Conservation (phyloP, 805 yeast species). For the Candida suzukii region DNA sequence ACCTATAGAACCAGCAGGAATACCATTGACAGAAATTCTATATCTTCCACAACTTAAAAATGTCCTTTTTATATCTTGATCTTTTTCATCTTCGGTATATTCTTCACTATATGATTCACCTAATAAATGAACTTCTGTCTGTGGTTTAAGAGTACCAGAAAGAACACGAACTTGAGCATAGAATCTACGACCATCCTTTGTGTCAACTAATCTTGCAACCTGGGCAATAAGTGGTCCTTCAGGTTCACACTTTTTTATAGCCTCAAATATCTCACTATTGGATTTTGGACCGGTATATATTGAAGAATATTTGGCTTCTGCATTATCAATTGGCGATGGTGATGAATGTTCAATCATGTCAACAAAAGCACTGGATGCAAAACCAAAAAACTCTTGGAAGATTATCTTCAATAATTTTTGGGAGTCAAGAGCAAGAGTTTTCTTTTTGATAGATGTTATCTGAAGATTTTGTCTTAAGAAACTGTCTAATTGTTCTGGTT, state of each 20-base stretch:
- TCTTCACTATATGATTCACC: slow-evolving; percentile 49
- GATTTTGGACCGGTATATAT: slow-evolving; percentile 23
- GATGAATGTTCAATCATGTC: slow-evolving; percentile 32
- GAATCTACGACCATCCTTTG: slow-evolving; percentile 43
- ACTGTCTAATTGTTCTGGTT: slow-evolving; percentile 33
- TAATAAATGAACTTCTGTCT: slow-evolving; percentile 42
- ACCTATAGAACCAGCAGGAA: slow-evolving; percentile 62
- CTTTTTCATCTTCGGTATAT: slow-evolving; percentile 42
- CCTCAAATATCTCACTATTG: slow-evolving; percentile 8
- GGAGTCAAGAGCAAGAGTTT: slow-evolving; percentile 44
- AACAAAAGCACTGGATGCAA: slow-evolving; percentile 41
- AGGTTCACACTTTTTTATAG: slow-evolving; percentile 26
- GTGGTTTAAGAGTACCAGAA: slow-evolving; percentile 49
- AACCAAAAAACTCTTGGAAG: slow-evolving; percentile 46
- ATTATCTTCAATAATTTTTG: slow-evolving; percentile 50
- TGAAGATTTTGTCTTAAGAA: slow-evolving; percentile 44
- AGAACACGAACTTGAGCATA: slow-evolving; percentile 55
- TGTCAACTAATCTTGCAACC: slow-evolving; percentile 51
- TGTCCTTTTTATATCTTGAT: slow-evolving; percentile 33
- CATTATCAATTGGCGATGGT: slow-evolving; percentile 32
- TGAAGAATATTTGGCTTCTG: slow-evolving; percentile 16
- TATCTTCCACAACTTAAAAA: slow-evolving; percentile 68
- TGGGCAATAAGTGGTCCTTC: slow-evolving; percentile 43
- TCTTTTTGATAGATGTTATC: slow-evolving; percentile 31
- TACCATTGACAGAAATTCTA: slow-evolving; percentile 43